Percentiles rank a stretch among this genome's conserved stretches.
These are phyloP conservation scores for Globisporangium nodosum DNA, from an alignment of 352 stramenopile species.

Conservation along the genomic window DNA sequence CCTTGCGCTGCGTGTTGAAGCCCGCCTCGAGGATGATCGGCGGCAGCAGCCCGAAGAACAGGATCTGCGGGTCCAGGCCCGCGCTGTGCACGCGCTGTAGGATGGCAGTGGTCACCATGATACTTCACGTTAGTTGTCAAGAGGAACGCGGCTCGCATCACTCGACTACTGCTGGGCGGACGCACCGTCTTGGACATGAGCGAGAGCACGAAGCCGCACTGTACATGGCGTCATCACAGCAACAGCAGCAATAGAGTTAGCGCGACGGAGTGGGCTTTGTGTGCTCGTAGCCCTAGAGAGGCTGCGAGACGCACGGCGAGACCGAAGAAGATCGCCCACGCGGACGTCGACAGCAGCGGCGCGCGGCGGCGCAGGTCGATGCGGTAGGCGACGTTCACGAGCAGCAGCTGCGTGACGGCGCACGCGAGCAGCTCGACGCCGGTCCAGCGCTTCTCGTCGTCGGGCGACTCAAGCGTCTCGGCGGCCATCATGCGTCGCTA, in stretches of 20 bases:
- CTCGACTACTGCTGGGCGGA: not conserved
- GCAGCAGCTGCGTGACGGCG: conserved; percentile 36
- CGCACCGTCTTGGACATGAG: conserved; percentile 17
- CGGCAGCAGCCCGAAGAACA: conserved; percentile 56
- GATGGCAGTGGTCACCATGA: no score
- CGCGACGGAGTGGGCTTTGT: no score
- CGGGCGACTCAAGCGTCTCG: not conserved
- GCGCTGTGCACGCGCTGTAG: conserved; percentile 16
- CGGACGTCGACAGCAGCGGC: conserved; percentile 39
- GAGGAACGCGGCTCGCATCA: no score
- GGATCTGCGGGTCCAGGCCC: conserved; percentile 38
- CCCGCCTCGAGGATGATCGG: conserved; percentile 65
- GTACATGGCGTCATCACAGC: not conserved
- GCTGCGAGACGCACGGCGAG: conserved; percentile 21
- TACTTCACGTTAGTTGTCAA: no score
- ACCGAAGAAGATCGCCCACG: conserved; percentile 51
- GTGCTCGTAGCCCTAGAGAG: no score
- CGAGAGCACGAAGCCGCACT: conserved; percentile 28
- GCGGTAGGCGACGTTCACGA: conserved; percentile 53
- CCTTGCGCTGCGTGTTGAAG: conserved; percentile 60
- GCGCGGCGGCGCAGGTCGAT: conserved; percentile 33
- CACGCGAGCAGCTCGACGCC: conserved; percentile 41
- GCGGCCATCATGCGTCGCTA: not conserved
- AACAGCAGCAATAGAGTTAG: not conserved
- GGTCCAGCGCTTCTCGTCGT: conserved; percentile 29